Evolutionary conservation across 2,329 filamentous ascomycete genomes (phyloP), one percentile per base, ranked within the genome.

Genomic region (Podosphaera fusca): DNA sequence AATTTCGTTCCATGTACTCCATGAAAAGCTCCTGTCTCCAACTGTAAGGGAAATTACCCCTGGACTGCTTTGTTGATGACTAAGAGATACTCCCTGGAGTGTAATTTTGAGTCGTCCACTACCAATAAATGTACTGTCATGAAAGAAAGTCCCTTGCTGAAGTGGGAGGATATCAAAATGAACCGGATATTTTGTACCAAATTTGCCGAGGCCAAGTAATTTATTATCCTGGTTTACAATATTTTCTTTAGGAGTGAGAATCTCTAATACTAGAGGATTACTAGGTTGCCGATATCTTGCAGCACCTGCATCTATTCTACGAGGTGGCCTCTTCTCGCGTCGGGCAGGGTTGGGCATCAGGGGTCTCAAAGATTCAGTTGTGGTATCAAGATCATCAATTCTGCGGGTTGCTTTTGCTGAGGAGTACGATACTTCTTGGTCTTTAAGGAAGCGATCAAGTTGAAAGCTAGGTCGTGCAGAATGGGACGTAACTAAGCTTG

Each of bases 141-240:
- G 79, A 56, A 83, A 82, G 65, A 74, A 82, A 0, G 76, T 72
- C 2, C 74, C 74, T 5, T 67, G 63, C 45, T 76, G 73, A 35
- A 83, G 67, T 21, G 79, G 79, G 56, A 81, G 80, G 3, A 78
- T 67, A 51, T 82, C 78, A 60, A 84, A 84, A 63, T 83, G 74
- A 38, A 76, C 73, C 0, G 78, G 76, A 64, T 82, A 83, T 31
- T 73, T 71, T 1, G 76, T 78, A 0, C 80, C 80, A 64, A 78
- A 81, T 0, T 78, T 76, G 0, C 75, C 78, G 6, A 84, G 68
- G 0, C 79, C 78, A 9, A 65, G 61, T n/a, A 82, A 64, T 59
- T 73, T 76, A 49, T 54, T 60, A 4, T 61, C 60, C 54, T 61
- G 58, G 2, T 63, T 57, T 3, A 56, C 51, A 35, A 63, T 58